Conservation (phyloP, 805 yeast species). For the Citeromyces matritensis region DNA sequence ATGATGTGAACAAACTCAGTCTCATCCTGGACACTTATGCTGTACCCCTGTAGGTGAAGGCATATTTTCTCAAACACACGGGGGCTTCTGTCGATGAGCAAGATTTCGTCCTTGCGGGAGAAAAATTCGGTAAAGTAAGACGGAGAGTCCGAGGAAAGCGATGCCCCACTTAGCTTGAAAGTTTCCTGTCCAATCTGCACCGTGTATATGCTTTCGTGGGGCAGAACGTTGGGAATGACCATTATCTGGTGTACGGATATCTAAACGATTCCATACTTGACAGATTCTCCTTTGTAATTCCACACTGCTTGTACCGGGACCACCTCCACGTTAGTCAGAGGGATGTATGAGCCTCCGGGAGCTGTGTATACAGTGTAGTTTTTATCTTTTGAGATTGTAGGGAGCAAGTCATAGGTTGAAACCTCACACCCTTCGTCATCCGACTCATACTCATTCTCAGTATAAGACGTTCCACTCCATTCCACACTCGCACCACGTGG, state of each 20-base stretch:
- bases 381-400: too few relatives aligned
- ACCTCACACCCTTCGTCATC: too few relatives aligned
- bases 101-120: constrained; percentile 15
- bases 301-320: constrained; percentile 1
- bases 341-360: too few relatives aligned
- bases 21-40: constrained; percentile 42
- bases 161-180: constrained; percentile 67
- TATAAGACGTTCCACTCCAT: constrained; percentile 56
- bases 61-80: constrained; percentile 44
- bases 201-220: constrained; percentile 54
- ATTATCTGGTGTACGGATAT: too few relatives aligned
- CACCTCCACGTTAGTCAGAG: neutral
- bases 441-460: too few relatives aligned
- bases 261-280: too few relatives aligned
- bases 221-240: constrained; percentile 35
- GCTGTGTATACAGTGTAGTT: too few relatives aligned
- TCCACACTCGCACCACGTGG: constrained; percentile 58
- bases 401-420: too few relatives aligned
- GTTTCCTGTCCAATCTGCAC: constrained; percentile 54
- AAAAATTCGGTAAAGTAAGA: constrained; percentile 76
- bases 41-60: constrained; percentile 69
- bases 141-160: constrained; percentile 76
- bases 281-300: neutral
- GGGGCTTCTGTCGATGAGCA: constrained; percentile 67
- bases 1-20: constrained; percentile 45